phyloP scores from a whole-genome alignment of 495 filamentous ascomycete genomes.

The Letharia lupina region DNA sequence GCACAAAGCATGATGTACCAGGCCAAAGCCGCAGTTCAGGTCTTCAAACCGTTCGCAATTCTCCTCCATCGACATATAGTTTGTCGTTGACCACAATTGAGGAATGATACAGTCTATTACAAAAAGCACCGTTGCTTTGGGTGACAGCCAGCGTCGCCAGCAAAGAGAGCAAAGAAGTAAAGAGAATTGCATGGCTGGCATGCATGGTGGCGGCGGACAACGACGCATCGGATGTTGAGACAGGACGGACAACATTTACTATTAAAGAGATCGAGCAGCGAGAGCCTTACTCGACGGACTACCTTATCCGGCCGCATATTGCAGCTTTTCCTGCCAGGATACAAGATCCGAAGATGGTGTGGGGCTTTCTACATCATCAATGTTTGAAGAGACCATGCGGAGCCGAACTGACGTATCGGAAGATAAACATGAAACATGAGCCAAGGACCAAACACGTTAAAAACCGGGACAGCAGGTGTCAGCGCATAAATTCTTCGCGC shows the following conservation, averaged over 20 bases:
- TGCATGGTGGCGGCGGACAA: conserved; percentile 2
- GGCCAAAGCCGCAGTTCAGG: not conserved
- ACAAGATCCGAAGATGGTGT: not conserved
- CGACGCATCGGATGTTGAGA: not conserved
- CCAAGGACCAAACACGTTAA: not conserved
- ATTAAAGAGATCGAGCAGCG: not conserved
- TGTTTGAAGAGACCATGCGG: not conserved
- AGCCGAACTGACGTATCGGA: not conserved
- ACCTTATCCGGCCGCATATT: not conserved
- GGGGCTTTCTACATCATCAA: not conserved
- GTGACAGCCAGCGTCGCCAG: not conserved
- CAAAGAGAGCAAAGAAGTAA: not conserved
- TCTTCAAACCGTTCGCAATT: conserved; percentile 6
- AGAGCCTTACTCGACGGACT: not conserved
- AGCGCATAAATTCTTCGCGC: not conserved
- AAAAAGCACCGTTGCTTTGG: conserved; percentile 13
- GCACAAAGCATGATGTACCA: not conserved
- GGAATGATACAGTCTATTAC: conserved; percentile 16
- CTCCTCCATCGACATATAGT: conserved; percentile 10
- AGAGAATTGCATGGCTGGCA: not conserved
- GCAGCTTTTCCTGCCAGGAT: not conserved
- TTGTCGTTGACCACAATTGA: conserved; percentile 9
- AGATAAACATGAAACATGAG: not conserved
- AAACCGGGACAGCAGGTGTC: not conserved
- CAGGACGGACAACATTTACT: not conserved